phyloP scores from a whole-genome alignment of 176 grass and related monocot species.

The Alopecurus myosuroides region DNA sequence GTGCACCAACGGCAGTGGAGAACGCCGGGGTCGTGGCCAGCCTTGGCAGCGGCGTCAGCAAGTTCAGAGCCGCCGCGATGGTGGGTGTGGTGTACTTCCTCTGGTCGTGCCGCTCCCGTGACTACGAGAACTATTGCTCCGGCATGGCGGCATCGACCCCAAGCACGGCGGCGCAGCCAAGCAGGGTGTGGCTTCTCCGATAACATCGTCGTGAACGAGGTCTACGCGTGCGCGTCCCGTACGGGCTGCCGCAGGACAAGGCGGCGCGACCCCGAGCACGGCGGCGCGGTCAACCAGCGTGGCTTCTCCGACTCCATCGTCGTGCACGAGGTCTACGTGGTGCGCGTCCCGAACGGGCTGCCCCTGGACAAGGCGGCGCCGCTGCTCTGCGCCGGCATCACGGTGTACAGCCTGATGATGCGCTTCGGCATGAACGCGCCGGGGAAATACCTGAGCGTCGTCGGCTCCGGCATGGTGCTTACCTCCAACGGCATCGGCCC shows the following conservation, averaged over 20 bases:
- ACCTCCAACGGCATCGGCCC: slow-evolving; percentile 53
- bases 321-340: slow-evolving; percentile 11
- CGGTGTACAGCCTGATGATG: neutral
- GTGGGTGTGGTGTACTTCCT: slow-evolving; percentile 18
- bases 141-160: slow-evolving; percentile 18
- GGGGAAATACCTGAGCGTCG: neutral
- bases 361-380: neutral
- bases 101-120: slow-evolving; percentile 23
- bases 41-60: slow-evolving; percentile 7
- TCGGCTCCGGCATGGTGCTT: slow-evolving; percentile 24
- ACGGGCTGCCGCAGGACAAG: no score
- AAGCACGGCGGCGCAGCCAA: no score
- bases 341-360: neutral
- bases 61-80: slow-evolving; percentile 17
- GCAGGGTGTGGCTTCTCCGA: no score
- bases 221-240: no score
- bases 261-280: no score
- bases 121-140: slow-evolving; percentile 29
- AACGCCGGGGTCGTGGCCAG: slow-evolving; percentile 20
- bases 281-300: slow-evolving; percentile 16
- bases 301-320: slow-evolving; percentile 31
- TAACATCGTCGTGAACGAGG: no score
- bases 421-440: neutral
- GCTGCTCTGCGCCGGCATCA: neutral
- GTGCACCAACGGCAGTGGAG: no score